Percentiles rank a stretch among this genome's conserved stretches.
Evolutionary conservation across 257 asterid species (phyloP).

Genomic region (Solanum peruvianum): DNA sequence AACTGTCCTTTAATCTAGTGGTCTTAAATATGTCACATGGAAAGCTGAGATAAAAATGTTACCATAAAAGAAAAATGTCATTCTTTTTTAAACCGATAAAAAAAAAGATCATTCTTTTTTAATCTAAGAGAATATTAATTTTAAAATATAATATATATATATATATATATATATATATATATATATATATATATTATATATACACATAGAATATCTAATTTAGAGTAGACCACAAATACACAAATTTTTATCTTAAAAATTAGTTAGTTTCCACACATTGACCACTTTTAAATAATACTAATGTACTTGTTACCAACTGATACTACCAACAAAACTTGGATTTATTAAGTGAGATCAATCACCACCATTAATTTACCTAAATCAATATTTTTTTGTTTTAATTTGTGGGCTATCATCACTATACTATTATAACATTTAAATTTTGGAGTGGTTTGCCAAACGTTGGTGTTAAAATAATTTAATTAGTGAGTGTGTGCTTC

Average conservation of each 20-base stretch:
- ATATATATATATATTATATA: too few species aligned
- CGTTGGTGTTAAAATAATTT: not conserved
- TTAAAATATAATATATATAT: too few species aligned
- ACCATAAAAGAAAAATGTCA: too few species aligned
- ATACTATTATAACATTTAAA: not conserved
- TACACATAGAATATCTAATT: not conserved
- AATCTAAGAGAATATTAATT: too few species aligned
- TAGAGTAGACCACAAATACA: not conserved
- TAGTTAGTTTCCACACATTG: not conserved
- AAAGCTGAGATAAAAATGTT: too few species aligned
- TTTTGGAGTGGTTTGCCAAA: constrained; percentile 11
- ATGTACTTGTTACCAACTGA: not conserved
- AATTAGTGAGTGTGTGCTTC: not conserved
- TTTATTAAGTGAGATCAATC: not conserved
- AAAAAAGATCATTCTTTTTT: too few species aligned
- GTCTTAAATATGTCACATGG: too few species aligned
- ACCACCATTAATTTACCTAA: not conserved
- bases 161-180: too few species aligned
- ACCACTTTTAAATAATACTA: not conserved
- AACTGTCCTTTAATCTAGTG: too few species aligned
- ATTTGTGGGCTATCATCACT: not conserved
- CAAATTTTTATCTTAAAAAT: not conserved
- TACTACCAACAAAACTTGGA: not conserved
- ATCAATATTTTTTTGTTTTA: not conserved
- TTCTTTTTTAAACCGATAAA: too few species aligned